Base-by-base conservation (phyloP, 192 early-diverging fungal species). In the Coemansia sp. region DNA sequence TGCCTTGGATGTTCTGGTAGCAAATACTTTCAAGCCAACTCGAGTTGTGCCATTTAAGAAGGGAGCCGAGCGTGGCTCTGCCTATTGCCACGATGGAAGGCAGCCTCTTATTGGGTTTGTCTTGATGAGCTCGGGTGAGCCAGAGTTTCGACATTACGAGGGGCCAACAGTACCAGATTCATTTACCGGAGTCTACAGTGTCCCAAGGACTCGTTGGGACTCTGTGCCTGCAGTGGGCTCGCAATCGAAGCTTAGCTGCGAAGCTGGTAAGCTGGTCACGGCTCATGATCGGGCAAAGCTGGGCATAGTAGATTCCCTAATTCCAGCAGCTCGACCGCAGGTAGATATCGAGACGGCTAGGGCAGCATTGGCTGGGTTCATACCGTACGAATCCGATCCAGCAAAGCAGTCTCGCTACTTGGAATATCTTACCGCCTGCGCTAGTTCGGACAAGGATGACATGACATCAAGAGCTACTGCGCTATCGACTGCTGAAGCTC, bases 91-190 rank as follows among this genome's bases (percentile, higher is more conserved):
- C 36, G 65, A 66, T 16, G 63, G 63, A 6, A 50, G 37, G 31
- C 53, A 8, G 34, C 66, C 65, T 10, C 24, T 74, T 26, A 9
- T 57, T 8, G 71, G 71, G 31, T 79, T 79, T 57, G 43, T 60
- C 8, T 37, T 79, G 5, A 5, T 35, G 1, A 14, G 35, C 11
- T 10, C 45, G 2, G 21, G 56, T 18, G 65, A 74, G 9, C 36
- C 76, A 24, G 42, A 37, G 21, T 20, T 34, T 43, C 23, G 11
- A 2, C 11, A 34, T 4, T 59, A 66, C 60, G 38, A 33, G 10
- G 63, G 63, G 9, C 73, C 63, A 21, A 23, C 38, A 7, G 70
- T 72, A 13, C 70, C 76, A 40, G 43, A 60, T 0, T 24, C 39
- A 0, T 73, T 66, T 57, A 69, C 67, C 11, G 65, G 70, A 0